phyloP scores from a whole-genome alignment of 1,139 yeast genomes.

The Lodderomyces theae region DNA sequence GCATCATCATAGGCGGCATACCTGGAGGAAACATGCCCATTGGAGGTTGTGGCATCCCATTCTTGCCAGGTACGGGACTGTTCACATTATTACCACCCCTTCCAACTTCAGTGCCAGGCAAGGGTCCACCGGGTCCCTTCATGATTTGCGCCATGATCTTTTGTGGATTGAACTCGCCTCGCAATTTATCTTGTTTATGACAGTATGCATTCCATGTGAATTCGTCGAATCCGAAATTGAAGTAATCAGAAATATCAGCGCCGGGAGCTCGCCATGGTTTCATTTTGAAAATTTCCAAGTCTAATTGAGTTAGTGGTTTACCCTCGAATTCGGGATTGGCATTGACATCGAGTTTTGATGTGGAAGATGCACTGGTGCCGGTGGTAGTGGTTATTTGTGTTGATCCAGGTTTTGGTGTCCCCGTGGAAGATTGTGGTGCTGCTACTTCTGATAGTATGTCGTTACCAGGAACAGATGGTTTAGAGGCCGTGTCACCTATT shows the following conservation, averaged over 20 bases:
- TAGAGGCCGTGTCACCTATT: conserved; percentile 25
- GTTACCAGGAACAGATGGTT: conserved; percentile 23
- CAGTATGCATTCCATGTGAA: conserved; percentile 94
- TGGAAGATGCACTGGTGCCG: conserved; percentile 22
- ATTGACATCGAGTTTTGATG: conserved; percentile 64
- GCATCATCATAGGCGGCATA: conserved; percentile 4
- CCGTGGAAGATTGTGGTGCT: conserved; percentile 45
- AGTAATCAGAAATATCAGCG: conserved; percentile 89
- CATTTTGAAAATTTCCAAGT: conserved; percentile 77
- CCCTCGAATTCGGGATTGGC: conserved; percentile 81
- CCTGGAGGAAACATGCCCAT: conserved; percentile 8
- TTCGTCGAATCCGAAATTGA: conserved; percentile 95
- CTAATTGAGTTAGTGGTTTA: conserved; percentile 78
- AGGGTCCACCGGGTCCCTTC: conserved; percentile 23
- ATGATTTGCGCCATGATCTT: conserved; percentile 45
- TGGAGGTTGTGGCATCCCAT: conserved; percentile 5
- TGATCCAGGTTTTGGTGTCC: conserved; percentile 13
- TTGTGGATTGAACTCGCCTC: conserved; percentile 75
- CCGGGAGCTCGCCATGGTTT: conserved; percentile 99
- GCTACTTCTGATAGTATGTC: conserved; percentile 22
- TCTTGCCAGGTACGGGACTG: not conserved
- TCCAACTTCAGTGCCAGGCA: conserved; percentile 2
- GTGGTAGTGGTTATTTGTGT: conserved; percentile 13
- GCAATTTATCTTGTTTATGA: conserved; percentile 76
- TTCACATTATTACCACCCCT: not conserved